phyloP scores from a whole-genome alignment of 192 early-diverging fungal species.

The Coemansia sp. region DNA sequence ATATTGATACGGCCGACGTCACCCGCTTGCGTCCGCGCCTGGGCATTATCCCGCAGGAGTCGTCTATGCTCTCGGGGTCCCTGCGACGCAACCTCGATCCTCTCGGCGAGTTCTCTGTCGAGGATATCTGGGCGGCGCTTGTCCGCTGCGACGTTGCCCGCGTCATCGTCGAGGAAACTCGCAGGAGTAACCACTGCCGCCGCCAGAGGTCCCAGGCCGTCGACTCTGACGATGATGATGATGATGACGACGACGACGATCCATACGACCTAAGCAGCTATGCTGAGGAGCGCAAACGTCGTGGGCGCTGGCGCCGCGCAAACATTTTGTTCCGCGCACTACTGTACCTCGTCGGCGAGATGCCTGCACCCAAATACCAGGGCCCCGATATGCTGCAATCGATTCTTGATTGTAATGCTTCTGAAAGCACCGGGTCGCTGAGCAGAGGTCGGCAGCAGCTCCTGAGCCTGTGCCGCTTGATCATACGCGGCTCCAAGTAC shows the following conservation, averaged over 20 bases:
- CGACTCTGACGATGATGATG: not conserved
- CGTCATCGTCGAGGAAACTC: constrained; percentile 30
- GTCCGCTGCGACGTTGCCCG: constrained; percentile 14
- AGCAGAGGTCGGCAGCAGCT: constrained; percentile 57
- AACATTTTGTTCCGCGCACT: constrained; percentile 1
- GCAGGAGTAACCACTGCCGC: too few species aligned
- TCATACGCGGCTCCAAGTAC: constrained; percentile 52
- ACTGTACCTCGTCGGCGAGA: constrained; percentile 1
- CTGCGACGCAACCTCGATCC: constrained; percentile 79
- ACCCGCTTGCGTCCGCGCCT: constrained; percentile 49
- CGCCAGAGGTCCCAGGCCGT: too few species aligned
- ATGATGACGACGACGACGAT: not conserved
- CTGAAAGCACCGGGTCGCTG: too few species aligned
- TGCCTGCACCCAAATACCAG: not conserved
- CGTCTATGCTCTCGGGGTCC: constrained; percentile 61
- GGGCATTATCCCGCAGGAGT: constrained; percentile 67
- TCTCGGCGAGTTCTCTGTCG: constrained; percentile 59
- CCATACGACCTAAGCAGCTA: not conserved
- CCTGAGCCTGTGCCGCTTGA: constrained; percentile 55
- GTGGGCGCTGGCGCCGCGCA: constrained; percentile 5
- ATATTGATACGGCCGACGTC: constrained; percentile 56
- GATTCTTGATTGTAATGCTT: not conserved
- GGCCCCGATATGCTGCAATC: not conserved
- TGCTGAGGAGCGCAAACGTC: not conserved
- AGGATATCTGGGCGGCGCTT: constrained; percentile 62